Conservation (phyloP, 768 basidiomycete genomes). For the Podaxis sp. region DNA sequence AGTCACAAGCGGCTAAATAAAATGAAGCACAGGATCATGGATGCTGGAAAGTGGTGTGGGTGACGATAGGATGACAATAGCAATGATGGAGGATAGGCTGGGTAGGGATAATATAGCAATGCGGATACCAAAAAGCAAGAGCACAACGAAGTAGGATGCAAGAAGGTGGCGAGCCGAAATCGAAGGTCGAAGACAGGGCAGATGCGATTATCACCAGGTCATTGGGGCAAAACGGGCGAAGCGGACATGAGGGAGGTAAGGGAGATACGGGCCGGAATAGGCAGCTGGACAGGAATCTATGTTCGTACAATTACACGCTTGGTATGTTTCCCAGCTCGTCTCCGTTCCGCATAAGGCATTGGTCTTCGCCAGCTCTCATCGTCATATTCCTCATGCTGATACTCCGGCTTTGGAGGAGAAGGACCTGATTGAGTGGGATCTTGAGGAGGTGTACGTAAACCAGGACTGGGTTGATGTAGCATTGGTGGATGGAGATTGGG, state of each 20-base stretch:
- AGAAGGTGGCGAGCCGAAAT: constrained; percentile 6
- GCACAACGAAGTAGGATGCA: constrained; percentile 4
- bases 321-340: constrained; percentile 81
- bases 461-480: constrained; percentile 31
- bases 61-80: constrained; percentile 6
- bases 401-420: constrained; percentile 35
- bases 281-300: constrained; percentile 20
- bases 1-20: constrained; percentile 1
- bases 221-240: background rate
- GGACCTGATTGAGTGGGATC: constrained; percentile 36
- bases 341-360: constrained; percentile 71
- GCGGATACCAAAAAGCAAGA: constrained; percentile 12
- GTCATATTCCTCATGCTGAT: constrained; percentile 51
- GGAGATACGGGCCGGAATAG: constrained; percentile 8
- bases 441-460: constrained; percentile 49
- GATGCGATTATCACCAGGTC: background rate
- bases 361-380: constrained; percentile 75
- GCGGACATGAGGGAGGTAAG: background rate
- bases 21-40: background rate
- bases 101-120: constrained; percentile 6
- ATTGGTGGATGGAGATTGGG: constrained; percentile 37
- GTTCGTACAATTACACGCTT: constrained; percentile 64
- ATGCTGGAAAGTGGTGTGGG: background rate
- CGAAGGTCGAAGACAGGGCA: constrained; percentile 3
- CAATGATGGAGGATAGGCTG: background rate